These are phyloP conservation scores for Annona cherimola DNA, from an alignment of 164 flowering plant species.

Conservation along the genomic window DNA sequence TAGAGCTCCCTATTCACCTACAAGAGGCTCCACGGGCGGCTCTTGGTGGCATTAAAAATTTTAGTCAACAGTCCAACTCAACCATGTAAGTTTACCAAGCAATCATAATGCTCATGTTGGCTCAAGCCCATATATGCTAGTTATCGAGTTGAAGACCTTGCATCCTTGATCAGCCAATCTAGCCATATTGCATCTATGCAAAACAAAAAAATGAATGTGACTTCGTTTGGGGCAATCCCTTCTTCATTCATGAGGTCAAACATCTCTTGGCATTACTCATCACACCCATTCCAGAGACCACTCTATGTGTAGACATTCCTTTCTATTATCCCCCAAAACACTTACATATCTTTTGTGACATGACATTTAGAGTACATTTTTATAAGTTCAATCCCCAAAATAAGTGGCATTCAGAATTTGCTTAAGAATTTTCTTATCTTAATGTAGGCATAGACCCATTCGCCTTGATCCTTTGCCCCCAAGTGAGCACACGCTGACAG, in stretches of 20 bases:
- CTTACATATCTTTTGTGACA: slow-evolving; percentile 46
- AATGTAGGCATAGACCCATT: slow-evolving; percentile 49
- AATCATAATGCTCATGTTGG: slow-evolving; percentile 59
- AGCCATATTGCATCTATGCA: slow-evolving; percentile 44
- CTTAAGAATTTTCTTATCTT: too few relatives aligned
- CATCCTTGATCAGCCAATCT: slow-evolving; percentile 46
- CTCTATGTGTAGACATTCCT: slow-evolving; percentile 60
- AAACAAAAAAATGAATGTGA: slow-evolving; percentile 43
- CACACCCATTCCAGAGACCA: slow-evolving; percentile 36
- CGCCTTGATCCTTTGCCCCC: slow-evolving; percentile 54
- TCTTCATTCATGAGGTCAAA: slow-evolving; percentile 42
- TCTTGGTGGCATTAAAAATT: slow-evolving; percentile 35
- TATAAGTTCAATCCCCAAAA: slow-evolving; percentile 43
- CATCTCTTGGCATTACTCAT: slow-evolving; percentile 37
- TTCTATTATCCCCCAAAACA: slow-evolving; percentile 45
- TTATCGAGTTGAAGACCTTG: slow-evolving; percentile 39
- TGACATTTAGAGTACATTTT: slow-evolving; percentile 51
- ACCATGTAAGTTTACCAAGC: slow-evolving; percentile 53
- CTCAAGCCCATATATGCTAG: slow-evolving; percentile 29
- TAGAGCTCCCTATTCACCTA: slow-evolving; percentile 57
- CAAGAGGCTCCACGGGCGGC: slow-evolving; percentile 51
- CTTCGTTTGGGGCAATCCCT: slow-evolving; percentile 39
- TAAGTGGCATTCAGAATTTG: slow-evolving; percentile 31
- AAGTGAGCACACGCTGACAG: slow-evolving; percentile 48
- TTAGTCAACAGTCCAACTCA: slow-evolving; percentile 48